Base-by-base conservation (phyloP, 768 basidiomycete species). In the Termitomyces sp. region DNA sequence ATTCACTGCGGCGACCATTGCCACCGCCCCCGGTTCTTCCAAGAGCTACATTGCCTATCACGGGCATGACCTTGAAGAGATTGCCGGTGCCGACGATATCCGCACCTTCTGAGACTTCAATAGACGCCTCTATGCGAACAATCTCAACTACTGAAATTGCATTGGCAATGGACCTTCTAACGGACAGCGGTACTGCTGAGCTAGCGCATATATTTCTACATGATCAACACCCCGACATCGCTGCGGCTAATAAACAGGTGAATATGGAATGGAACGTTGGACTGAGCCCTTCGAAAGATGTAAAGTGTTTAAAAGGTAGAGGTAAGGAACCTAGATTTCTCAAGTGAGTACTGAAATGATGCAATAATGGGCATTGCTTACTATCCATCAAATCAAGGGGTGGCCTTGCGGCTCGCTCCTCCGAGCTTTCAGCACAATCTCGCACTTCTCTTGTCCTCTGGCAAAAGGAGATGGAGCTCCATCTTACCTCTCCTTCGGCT, bases 131-230 rank as follows among this genome's bases (percentile, higher is more conserved):
- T 5, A 62, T 81, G 63, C 75, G 72, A 45, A 78, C 82, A 7
- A 79, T 86, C 31, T 75, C 75, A 0, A 79, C 75, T 15, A 84
- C 82, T 5, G 67, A 69, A n/a, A 67, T 85, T 15, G 82, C 83
- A 1, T 72, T 70, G 14, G 76, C 80, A 21, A 82, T 74, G 12
- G 78, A 85, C 64, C 69, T 80, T 1, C 77, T 73, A 37, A 79
- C 80, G 15, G 81, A 84, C 42, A 73, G 68, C 23, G 71, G 80
- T 8, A 65, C 73, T 3, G 76, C 77, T 21, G 81, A 84, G 61
- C 63, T 86, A 3, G 71, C 83, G 10, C 78, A 80, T 4, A 71
- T 85, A 15, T 73, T 83, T 45, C 66, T 86, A 15, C 78, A 76
- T 50, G 78, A 83, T 59, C 71, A 79, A 65, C 56, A 72, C 48